These are phyloP conservation scores for Yarrowia yakushimensis DNA, from an alignment of 805 yeast genomes.

Conservation along the genomic window DNA sequence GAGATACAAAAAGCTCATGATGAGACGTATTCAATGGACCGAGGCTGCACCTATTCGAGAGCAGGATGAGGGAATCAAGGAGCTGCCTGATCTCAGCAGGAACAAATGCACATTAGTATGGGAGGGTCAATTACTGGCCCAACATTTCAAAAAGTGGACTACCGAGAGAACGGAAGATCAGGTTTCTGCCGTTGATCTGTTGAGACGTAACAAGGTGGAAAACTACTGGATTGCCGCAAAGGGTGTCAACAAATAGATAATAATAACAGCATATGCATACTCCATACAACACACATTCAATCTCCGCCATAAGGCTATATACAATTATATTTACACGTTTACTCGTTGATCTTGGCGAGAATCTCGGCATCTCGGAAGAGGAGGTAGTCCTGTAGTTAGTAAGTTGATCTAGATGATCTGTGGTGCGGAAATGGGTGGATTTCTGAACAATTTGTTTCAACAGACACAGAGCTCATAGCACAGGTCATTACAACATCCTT, in stretches of 20 bases:
- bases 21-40: slow-evolving; percentile 67
- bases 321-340: slow-evolving; percentile 24
- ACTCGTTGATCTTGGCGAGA: slow-evolving; percentile 69
- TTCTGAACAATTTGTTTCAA: background rate
- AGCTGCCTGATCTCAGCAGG: slow-evolving; percentile 32
- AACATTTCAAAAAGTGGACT: slow-evolving; percentile 67
- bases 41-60: slow-evolving; percentile 43
- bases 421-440: too few species aligned
- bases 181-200: slow-evolving; percentile 48
- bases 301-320: slow-evolving; percentile 19
- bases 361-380: slow-evolving; percentile 92
- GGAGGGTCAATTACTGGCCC: slow-evolving; percentile 61
- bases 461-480: background rate
- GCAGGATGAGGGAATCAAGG: slow-evolving; percentile 10
- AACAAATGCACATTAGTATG: slow-evolving; percentile 56
- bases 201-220: slow-evolving; percentile 52
- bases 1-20: slow-evolving; percentile 61
- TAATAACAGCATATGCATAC: too few species aligned
- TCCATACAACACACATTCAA: background rate
- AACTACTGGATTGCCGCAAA: slow-evolving; percentile 48
- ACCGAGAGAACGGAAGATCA: slow-evolving; percentile 51
- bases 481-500: too few species aligned
- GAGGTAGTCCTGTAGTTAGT: slow-evolving; percentile 40
- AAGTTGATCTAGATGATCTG: background rate
- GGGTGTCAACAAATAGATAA: background rate